These are phyloP conservation scores for Komagataea norvegica DNA, from an alignment of 1,139 yeast species.

Conservation along the genomic window DNA sequence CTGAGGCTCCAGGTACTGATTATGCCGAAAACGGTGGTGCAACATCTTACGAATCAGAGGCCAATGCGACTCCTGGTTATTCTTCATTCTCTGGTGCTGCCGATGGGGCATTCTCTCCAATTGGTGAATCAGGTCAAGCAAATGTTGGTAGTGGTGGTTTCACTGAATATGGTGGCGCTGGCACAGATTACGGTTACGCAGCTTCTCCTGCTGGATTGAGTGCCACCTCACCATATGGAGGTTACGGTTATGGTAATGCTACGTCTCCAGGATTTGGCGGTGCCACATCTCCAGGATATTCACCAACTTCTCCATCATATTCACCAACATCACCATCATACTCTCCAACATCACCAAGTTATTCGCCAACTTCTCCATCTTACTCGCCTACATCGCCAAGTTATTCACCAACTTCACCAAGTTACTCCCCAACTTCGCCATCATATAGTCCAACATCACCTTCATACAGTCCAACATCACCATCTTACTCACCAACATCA, in stretches of 20 bases:
- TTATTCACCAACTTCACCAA: constrained; percentile 69
- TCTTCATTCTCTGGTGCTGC: constrained; percentile 74
- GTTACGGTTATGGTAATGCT: constrained; percentile 44
- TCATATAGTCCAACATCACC: constrained; percentile 72
- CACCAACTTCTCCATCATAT: constrained; percentile 70
- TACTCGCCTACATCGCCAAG: constrained; percentile 69
- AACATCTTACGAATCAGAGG: constrained; percentile 84
- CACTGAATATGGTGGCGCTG: constrained; percentile 79
- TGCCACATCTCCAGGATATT: constrained; percentile 62
- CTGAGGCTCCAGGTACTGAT: constrained; percentile 37
- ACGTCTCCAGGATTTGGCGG: constrained; percentile 70
- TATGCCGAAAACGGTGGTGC: constrained; percentile 75
- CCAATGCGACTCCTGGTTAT: constrained; percentile 71
- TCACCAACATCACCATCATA: constrained; percentile 61
- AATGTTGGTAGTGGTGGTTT: constrained; percentile 86
- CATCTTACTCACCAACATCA: constrained; percentile 57
- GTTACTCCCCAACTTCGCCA: constrained; percentile 66
- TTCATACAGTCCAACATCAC: constrained; percentile 68
- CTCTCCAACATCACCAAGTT: constrained; percentile 68
- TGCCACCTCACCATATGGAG: constrained; percentile 52
- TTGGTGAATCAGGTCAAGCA: constrained; percentile 79
- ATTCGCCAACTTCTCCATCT: constrained; percentile 64
- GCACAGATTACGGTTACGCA: constrained; percentile 53
- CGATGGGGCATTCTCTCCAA: constrained; percentile 90
- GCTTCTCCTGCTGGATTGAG: constrained; percentile 59